Base-by-base conservation (phyloP, 495 filamentous ascomycete genomes). In the Penicillium longicatenatum region DNA sequence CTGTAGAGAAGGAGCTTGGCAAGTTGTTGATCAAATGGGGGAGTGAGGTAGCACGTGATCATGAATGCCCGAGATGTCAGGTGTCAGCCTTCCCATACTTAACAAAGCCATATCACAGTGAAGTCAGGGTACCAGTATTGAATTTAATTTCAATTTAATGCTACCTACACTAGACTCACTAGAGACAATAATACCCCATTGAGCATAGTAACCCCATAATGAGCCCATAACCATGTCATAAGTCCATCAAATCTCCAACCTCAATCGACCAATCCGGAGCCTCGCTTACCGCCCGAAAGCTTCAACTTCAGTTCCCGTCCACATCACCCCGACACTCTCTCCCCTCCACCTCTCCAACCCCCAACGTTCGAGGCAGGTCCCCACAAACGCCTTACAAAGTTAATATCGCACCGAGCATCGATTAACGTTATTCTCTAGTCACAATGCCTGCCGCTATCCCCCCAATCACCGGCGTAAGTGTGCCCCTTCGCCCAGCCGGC, bases 391-490 rank as follows among this genome's bases (percentile, higher is more conserved):
- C 47, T 16, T 45, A 47, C 19, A 10, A 51, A 22, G 46, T 49
- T 52, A 50, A 29, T n/a, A 10, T 64, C 37, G 31, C 16, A 8
- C 61, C 42, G 31, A 54, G 29, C 14, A 55, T 60, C 52, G 60
- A 62, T 51, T 70, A 57, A 66, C 62, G 55, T 44, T 42, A 56
- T 65, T 20, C 41, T 64, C 57, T 47, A 41, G 51, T 59, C 67
- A 69, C 74, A 77, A 79, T 79, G 77, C 68, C 72, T 63, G 64
- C 73, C 59, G 62, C 73, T 65, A 62, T 79, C 49, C 64, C 73
- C 65, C 77, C 77, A 58, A 79, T 79, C 68, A 78, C 75, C 65
- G 77, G 77, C 75, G 77, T 79, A 77, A 30, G 77, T 79, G 50
- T n/a, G 16, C 12, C 57, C 59, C 64, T 56, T 63, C 61, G 50